These are phyloP conservation scores for Leccinum pachyderme DNA, from an alignment of 1,284 basidiomycete genomes.

Conservation along the genomic window DNA sequence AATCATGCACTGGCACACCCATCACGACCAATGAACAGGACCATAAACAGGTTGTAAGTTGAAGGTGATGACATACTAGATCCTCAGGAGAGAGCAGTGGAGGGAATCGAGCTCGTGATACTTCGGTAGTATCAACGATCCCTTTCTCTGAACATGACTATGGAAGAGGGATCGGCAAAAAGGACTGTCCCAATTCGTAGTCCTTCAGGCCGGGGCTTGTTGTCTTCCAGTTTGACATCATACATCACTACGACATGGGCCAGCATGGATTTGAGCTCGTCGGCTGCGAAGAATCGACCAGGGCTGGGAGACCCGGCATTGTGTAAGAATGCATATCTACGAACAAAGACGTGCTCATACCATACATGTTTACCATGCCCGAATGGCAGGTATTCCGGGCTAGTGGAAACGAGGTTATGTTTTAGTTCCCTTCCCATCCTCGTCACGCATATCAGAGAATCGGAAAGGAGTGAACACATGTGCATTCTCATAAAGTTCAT, in stretches of 20 bases:
- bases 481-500: constrained; percentile 26
- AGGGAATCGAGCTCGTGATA: background rate
- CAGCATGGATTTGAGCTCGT: constrained; percentile 11
- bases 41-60: too few species aligned
- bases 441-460: constrained; percentile 17
- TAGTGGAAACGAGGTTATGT: constrained; percentile 6
- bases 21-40: too few species aligned
- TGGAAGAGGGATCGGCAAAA: constrained; percentile 2
- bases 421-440: background rate
- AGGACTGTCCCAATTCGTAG: constrained; percentile 2
- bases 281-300: constrained; percentile 13
- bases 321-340: background rate
- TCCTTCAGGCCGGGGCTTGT: background rate
- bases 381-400: constrained; percentile 1
- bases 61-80: too few species aligned
- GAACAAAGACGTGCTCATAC: background rate
- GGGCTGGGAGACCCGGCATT: background rate
- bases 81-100: background rate
- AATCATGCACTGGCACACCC: too few species aligned
- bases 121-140: background rate
- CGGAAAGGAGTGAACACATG: constrained; percentile 35
- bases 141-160: constrained; percentile 13
- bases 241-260: constrained; percentile 10
- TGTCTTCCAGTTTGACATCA: constrained; percentile 10
- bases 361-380: constrained; percentile 3